These are phyloP conservation scores for Tolypocladium amazonense DNA, from an alignment of 2,329 filamentous ascomycete genomes.

Conservation along the genomic window DNA sequence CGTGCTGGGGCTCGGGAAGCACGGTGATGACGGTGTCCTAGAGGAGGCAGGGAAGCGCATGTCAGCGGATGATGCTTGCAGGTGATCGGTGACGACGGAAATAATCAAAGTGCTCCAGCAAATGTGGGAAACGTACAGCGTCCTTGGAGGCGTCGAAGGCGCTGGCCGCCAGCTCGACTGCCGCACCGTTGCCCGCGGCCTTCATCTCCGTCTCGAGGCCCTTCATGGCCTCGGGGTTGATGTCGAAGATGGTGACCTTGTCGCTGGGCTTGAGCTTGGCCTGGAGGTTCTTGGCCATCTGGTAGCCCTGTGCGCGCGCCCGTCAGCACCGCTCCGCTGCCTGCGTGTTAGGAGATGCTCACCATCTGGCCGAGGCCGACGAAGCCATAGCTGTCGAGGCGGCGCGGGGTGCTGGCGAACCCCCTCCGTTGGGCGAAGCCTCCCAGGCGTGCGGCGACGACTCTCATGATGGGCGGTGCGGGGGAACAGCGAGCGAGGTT, in stretches of 20 bases:
- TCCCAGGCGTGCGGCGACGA: conserved; percentile 11
- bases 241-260: conserved; percentile 43
- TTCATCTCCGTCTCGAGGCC: conserved; percentile 37
- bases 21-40: conserved; percentile 83
- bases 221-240: conserved; percentile 38
- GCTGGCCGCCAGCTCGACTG: conserved; percentile 31
- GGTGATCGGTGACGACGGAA: conserved; percentile 12
- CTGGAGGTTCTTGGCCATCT: conserved; percentile 54
- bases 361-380: conserved; percentile 54
- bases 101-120: not conserved
- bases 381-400: conserved; percentile 46
- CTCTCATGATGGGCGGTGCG: conserved; percentile 9
- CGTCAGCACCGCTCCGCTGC: conserved; percentile 3
- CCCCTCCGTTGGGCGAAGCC: conserved; percentile 28
- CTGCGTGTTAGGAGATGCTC: too few relatives aligned
- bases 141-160: conserved; percentile 38
- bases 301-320: conserved; percentile 36
- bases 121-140: conserved; percentile 31
- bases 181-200: conserved; percentile 32
- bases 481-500: not conserved
- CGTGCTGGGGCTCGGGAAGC: conserved; percentile 80
- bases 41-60: not conserved
- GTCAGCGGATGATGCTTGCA: not conserved
- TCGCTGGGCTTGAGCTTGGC: conserved; percentile 41
- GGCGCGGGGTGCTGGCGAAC: conserved; percentile 38